Evolutionary conservation across 2,329 filamentous ascomycete genomes (phyloP).

Genomic region (Coniochaeta sp.): DNA sequence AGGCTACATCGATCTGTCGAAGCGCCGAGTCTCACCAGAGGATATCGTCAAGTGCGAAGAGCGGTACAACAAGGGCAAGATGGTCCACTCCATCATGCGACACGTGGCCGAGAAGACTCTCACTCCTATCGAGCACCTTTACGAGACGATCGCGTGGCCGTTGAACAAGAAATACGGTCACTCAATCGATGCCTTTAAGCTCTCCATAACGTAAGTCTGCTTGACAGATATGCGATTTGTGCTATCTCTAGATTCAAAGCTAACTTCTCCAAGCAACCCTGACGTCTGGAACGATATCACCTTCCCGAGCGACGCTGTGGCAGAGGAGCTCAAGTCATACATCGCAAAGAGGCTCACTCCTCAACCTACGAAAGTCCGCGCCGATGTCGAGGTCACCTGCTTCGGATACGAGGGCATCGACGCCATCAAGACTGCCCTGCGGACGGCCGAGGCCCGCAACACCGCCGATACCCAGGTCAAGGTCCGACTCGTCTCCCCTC

Average conservation of each 20-base stretch:
- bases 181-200: slow-evolving; percentile 95
- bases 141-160: slow-evolving; percentile 93
- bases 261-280: slow-evolving; percentile 57
- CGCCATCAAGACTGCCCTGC: slow-evolving; percentile 87
- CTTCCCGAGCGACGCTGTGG: slow-evolving; percentile 79
- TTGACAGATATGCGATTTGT: background rate
- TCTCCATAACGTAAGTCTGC: slow-evolving; percentile 79
- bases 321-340: slow-evolving; percentile 86
- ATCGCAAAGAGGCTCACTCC: slow-evolving; percentile 96
- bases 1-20: slow-evolving; percentile 97
- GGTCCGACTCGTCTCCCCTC: slow-evolving; percentile 96
- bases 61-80: slow-evolving; percentile 99
- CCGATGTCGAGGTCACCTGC: slow-evolving; percentile 94
- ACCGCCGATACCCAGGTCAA: slow-evolving; percentile 91
- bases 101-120: slow-evolving; percentile 97
- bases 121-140: slow-evolving; percentile 88
- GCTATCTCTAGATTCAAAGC: background rate
- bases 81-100: slow-evolving; percentile 97
- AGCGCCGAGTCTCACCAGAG: slow-evolving; percentile 94
- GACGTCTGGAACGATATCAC: slow-evolving; percentile 91
- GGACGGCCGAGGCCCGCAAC: slow-evolving; percentile 87
- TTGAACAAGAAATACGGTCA: slow-evolving; percentile 97
- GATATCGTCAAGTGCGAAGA: slow-evolving; percentile 98
- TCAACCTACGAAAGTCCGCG: slow-evolving; percentile 97
- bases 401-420: slow-evolving; percentile 97